phyloP scores from a whole-genome alignment of 495 filamentous ascomycete genomes.

The Bryoglossum gracile region DNA sequence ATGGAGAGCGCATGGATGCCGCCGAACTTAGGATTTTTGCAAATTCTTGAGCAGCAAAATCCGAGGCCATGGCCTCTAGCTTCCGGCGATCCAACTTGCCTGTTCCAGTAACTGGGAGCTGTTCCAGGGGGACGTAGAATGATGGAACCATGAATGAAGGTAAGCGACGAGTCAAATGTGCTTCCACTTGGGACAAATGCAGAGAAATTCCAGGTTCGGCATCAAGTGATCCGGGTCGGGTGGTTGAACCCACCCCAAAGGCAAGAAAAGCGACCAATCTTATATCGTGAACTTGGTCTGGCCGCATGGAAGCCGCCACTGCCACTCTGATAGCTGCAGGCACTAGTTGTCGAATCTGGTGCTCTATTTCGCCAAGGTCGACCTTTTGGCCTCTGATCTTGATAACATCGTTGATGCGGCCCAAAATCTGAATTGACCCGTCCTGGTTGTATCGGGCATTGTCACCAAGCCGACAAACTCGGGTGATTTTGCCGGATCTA shows the following conservation, averaged over 20 bases:
- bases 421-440: neutral
- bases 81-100: neutral
- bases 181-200: too few relatives aligned
- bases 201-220: too few relatives aligned
- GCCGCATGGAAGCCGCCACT: neutral
- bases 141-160: neutral
- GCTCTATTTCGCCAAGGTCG: neutral
- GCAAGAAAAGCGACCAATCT: neutral
- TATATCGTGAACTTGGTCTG: neutral
- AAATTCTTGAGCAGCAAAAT: too few relatives aligned
- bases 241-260: neutral
- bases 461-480: neutral
- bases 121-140: neutral
- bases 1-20: too few relatives aligned
- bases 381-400: neutral
- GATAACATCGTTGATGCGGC: neutral
- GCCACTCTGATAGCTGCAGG: neutral
- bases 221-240: neutral
- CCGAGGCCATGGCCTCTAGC: too few relatives aligned
- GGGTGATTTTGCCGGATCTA: neutral
- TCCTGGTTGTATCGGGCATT: neutral
- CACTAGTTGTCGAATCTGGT: neutral
- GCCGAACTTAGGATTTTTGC: too few relatives aligned
- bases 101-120: neutral
- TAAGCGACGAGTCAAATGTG: neutral